These are phyloP conservation scores for Trichoderma virens DNA, from an alignment of 495 filamentous ascomycete genomes.

Conservation along the genomic window DNA sequence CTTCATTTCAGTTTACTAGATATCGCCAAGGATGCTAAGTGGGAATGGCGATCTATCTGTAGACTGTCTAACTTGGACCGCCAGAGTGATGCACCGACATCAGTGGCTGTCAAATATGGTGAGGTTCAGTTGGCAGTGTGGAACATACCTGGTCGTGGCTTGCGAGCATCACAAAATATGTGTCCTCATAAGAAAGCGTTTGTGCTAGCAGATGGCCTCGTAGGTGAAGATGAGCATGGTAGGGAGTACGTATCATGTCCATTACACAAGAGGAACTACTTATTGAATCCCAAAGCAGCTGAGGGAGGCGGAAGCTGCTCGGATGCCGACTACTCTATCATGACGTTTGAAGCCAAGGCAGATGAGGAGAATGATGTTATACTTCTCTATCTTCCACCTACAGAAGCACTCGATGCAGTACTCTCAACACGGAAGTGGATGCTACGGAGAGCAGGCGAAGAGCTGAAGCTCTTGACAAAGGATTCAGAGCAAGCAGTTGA, in stretches of 20 bases:
- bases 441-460: conserved; percentile 64
- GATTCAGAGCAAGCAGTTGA: conserved; percentile 60
- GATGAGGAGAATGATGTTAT: conserved; percentile 68
- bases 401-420: conserved; percentile 76
- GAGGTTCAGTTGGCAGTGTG: conserved; percentile 92
- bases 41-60: conserved; percentile 75
- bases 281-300: conserved; percentile 35
- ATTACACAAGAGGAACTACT: conserved; percentile 88
- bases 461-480: conserved; percentile 47
- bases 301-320: conserved; percentile 67
- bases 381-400: conserved; percentile 77
- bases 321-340: conserved; percentile 71
- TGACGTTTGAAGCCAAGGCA: conserved; percentile 61
- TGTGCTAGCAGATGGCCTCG: conserved; percentile 75
- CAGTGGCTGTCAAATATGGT: conserved; percentile 71
- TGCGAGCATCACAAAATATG: conserved; percentile 93
- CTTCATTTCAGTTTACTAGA: conserved; percentile 44
- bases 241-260: conserved; percentile 61
- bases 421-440: conserved; percentile 80
- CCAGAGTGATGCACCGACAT: conserved; percentile 57
- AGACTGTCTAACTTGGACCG: conserved; percentile 63
- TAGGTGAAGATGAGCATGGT: conserved; percentile 71
- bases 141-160: conserved; percentile 70
- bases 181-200: conserved; percentile 95
- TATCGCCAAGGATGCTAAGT: conserved; percentile 59